phyloP scores from a whole-genome alignment of 2,329 filamentous ascomycete genomes.

The Colletotrichum abscissum region DNA sequence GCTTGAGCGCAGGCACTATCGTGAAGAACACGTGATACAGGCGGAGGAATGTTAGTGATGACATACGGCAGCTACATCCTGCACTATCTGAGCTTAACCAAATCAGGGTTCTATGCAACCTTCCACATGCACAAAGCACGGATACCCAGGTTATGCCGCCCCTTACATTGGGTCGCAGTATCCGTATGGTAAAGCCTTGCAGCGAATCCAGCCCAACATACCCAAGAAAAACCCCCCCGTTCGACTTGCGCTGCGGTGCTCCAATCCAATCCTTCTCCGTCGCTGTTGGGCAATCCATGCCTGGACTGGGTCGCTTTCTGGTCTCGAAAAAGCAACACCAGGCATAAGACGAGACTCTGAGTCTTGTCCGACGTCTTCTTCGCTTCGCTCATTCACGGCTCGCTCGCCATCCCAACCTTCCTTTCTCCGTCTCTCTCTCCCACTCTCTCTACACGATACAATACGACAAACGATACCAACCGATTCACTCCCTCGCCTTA shows the following conservation, averaged over 20 bases:
- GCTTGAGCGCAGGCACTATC: neutral
- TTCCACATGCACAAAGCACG: constrained; percentile 20
- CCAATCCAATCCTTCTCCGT: constrained; percentile 12
- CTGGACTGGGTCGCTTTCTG: constrained; percentile 20
- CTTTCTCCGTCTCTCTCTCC: constrained; percentile 23
- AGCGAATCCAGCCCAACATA: neutral
- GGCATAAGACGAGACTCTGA: constrained; percentile 19
- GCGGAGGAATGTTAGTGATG: neutral
- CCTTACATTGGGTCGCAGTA: constrained; percentile 8
- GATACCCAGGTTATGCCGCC: neutral
- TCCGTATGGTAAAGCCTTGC: neutral
- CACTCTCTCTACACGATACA: constrained; percentile 17
- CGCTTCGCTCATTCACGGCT: constrained; percentile 29
- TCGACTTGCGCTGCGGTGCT: neutral
- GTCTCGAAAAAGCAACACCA: constrained; percentile 30
- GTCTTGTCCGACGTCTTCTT: constrained; percentile 12
- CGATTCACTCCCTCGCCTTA: constrained; percentile 8
- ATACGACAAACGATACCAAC: constrained; percentile 12
- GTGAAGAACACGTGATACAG: accelerated
- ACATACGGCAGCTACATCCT: constrained; percentile 5
- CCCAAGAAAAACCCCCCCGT: neutral
- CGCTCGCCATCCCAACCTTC: constrained; percentile 19
- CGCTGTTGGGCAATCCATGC: constrained; percentile 9
- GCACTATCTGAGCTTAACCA: neutral
- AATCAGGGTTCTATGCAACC: neutral